Evolutionary conservation across 129 eudicot genomes (phyloP).

Genomic region (Escallonia rubra): DNA sequence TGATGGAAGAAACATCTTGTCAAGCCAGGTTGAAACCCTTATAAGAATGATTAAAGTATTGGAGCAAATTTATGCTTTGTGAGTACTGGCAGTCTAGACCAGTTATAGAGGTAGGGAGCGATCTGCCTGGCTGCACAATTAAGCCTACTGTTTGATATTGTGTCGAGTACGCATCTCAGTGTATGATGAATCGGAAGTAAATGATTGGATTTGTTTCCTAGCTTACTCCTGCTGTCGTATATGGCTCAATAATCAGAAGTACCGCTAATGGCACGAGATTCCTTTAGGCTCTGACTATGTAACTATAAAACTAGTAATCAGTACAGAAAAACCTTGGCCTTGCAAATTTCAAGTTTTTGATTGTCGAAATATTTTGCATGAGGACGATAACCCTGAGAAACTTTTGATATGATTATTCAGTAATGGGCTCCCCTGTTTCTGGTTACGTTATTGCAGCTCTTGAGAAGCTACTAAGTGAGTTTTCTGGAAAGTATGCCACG

Average conservation of each 20-base stretch:
- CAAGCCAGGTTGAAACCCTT: not conserved
- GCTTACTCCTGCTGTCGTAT: too few species aligned
- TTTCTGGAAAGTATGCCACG: slow-evolving; percentile 86
- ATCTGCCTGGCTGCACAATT: too few species aligned
- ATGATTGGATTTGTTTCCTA: too few species aligned
- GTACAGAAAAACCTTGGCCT: not conserved
- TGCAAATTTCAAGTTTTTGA: not conserved
- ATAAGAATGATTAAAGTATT: not conserved
- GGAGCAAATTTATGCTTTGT: not conserved
- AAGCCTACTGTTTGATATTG: too few species aligned
- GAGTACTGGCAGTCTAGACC: too few species aligned
- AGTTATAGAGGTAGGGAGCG: too few species aligned
- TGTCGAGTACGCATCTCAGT: too few species aligned
- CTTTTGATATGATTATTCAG: not conserved
- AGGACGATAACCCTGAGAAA: not conserved
- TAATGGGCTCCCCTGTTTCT: not conserved
- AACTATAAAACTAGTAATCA: too few species aligned
- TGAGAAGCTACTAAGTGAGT: slow-evolving; percentile 53
- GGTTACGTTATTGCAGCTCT: slow-evolving; percentile 46
- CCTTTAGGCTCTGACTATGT: too few species aligned
- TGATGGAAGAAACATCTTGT: not conserved
- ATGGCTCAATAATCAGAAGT: not conserved
- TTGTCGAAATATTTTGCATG: not conserved
- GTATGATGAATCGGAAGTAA: too few species aligned
- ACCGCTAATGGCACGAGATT: too few species aligned